Base-by-base conservation (phyloP, 164 flowering plant genomes). In the Stephania japonica region DNA sequence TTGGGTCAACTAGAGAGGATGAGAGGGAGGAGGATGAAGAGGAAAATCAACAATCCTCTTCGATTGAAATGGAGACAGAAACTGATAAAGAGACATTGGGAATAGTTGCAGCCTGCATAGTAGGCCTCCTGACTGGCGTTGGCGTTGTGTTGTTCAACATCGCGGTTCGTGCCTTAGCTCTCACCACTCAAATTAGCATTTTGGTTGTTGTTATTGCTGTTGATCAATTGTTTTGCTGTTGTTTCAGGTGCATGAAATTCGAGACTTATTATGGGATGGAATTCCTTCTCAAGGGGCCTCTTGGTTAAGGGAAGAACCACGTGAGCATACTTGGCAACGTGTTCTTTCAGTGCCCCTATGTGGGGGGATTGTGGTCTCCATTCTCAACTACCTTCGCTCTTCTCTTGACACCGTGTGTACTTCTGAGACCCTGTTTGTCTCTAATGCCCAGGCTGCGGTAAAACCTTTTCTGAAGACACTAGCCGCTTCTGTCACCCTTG, bases 241-340 rank as follows among this genome's bases (percentile, higher is more conserved):
- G 41, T 61, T n/a, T 27, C 25, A 91, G 93, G 97, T 94, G 68
- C 95, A 90, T 75, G 95, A 88, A 75, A 81, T 91, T 50, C 93
- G 94, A 1, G 93, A 92, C 75, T 75, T 90, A 53, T 89, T 85
- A 77, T 92, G 97, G 99, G 97, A 86, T 66, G 97, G 91, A n/a
- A 87, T 94, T 61, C 94, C 95, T 24, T 77, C 80, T 64, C 83
- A 87, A 77, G 99, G 97, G 26, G 95, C 97, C 23, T 89, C 95
- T 12, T 92, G 97, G 97, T 78, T 94, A 70, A 89, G 97, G 64
- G 92, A 91, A 72, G 85, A 84, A 81, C 89, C 97, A 5, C 16
- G 87, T 47, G 78, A 81, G 74, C 78, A 77, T 24, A 86, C 67
- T 32, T 91, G 97, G 97, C 62, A 69, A 67, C 86, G 85, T 11